phyloP scores from a whole-genome alignment of 1,284 basidiomycete genomes.

The Stygiomarasmius scandens region DNA sequence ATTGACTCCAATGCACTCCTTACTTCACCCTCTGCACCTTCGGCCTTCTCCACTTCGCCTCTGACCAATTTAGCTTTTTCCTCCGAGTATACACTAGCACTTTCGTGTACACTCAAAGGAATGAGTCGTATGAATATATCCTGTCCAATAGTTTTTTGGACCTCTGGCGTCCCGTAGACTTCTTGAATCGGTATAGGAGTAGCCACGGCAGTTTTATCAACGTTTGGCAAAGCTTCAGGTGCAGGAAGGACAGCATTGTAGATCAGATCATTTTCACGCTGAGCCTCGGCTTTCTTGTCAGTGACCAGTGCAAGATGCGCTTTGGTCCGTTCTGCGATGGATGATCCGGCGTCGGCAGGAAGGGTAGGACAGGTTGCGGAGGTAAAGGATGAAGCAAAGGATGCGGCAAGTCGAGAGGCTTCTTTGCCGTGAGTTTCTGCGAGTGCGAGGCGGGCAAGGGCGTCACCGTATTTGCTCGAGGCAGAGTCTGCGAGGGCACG shows the following conservation, averaged over 20 bases:
- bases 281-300: conserved; percentile 77
- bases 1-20: conserved; percentile 82
- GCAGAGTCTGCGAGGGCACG: conserved; percentile 80
- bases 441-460: conserved; percentile 79
- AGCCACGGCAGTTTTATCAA: conserved; percentile 83
- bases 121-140: conserved; percentile 91
- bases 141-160: conserved; percentile 92
- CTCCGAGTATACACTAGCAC: conserved; percentile 95
- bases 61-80: conserved; percentile 98
- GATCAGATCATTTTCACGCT: conserved; percentile 95
- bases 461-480: conserved; percentile 83
- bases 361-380: conserved; percentile 79
- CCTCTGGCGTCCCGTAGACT: conserved; percentile 88
- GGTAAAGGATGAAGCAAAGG: conserved; percentile 77
- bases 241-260: conserved; percentile 94
- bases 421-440: conserved; percentile 88
- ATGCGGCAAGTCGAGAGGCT: conserved; percentile 68
- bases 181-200: conserved; percentile 91
- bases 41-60: conserved; percentile 85
- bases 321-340: conserved; percentile 83
- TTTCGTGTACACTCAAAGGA: conserved; percentile 94
- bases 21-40: conserved; percentile 82
- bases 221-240: conserved; percentile 75
- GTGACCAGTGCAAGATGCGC: conserved; percentile 78
- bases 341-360: conserved; percentile 83